phyloP scores from a whole-genome alignment of 2,329 filamentous ascomycete species.

The Aureobasidium zeae region DNA sequence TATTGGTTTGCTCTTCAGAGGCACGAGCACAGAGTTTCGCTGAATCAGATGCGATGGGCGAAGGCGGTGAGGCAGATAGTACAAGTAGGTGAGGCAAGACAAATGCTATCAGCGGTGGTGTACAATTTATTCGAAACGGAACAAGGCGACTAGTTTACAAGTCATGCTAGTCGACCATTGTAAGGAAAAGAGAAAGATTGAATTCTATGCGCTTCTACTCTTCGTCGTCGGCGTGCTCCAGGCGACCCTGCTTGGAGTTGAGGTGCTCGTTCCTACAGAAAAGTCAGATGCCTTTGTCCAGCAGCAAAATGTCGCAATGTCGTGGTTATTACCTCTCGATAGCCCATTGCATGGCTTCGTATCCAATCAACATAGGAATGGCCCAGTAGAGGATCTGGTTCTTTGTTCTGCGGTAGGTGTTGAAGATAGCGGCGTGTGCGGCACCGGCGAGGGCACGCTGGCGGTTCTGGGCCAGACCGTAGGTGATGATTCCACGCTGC shows the following conservation, averaged over 20 bases:
- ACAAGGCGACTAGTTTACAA: conserved; percentile 12
- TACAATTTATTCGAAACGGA: conserved; percentile 3
- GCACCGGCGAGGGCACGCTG: conserved; percentile 78
- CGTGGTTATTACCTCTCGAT: conserved; percentile 72
- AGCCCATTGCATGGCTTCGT: conserved; percentile 84
- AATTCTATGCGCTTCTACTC: conserved; percentile 25
- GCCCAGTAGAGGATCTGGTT: conserved; percentile 82
- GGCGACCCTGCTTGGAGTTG: conserved; percentile 67
- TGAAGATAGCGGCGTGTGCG: conserved; percentile 80
- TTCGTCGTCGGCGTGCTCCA: conserved; percentile 41
- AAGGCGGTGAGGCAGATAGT: too few species aligned
- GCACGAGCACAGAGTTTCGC: too few species aligned
- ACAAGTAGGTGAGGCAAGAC: background rate
- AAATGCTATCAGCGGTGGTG: background rate
- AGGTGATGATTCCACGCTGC: conserved; percentile 56
- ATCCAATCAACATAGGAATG: conserved; percentile 68
- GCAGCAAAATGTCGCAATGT: too few species aligned
- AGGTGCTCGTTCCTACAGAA: conserved; percentile 64
- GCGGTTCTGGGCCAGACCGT: conserved; percentile 75
- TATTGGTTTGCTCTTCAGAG: too few species aligned
- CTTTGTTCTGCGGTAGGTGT: conserved; percentile 79
- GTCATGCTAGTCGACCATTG: conserved; percentile 12
- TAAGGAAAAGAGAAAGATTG: background rate
- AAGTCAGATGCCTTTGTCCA: too few species aligned
- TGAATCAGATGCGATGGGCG: too few species aligned